Conservation (phyloP, 768 basidiomycete genomes). For the Cytidiella melzeri region DNA sequence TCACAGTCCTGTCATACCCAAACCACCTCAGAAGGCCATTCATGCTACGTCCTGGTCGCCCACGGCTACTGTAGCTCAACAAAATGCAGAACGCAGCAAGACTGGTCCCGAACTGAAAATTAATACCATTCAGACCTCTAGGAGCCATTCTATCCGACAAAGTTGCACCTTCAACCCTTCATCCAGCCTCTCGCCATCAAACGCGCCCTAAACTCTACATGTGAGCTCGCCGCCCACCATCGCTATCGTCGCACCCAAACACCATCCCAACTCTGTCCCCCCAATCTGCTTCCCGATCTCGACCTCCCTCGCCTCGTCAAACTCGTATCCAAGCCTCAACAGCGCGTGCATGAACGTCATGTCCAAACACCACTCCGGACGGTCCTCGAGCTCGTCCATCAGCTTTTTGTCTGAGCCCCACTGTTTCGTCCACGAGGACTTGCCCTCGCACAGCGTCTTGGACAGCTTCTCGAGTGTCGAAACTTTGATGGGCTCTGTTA, state of each 20-base stretch:
- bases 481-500: conserved; percentile 27
- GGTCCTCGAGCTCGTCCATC: conserved; percentile 64
- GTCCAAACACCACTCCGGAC: conserved; percentile 95
- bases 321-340: conserved; percentile 86
- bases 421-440: conserved; percentile 44
- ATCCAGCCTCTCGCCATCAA: too few relatives aligned
- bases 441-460: conserved; percentile 67
- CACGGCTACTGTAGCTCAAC: too few relatives aligned
- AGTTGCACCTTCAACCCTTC: too few relatives aligned
- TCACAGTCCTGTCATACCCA: too few relatives aligned
- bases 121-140: too few relatives aligned
- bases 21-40: too few relatives aligned
- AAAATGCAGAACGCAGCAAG: too few relatives aligned
- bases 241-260: conserved; percentile 76
- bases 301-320: conserved; percentile 61
- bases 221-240: conserved; percentile 59
- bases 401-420: conserved; percentile 42
- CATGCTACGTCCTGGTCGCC: too few relatives aligned
- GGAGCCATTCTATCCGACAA: too few relatives aligned
- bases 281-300: conserved; percentile 81
- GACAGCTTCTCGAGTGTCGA: conserved; percentile 62
- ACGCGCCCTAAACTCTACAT: conserved; percentile 43
- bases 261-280: conserved; percentile 93
- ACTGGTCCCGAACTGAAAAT: too few relatives aligned
- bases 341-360: conserved; percentile 92